phyloP scores from a whole-genome alignment of 208 protist genomes.

The Acanthamoeba polyphaga region DNA sequence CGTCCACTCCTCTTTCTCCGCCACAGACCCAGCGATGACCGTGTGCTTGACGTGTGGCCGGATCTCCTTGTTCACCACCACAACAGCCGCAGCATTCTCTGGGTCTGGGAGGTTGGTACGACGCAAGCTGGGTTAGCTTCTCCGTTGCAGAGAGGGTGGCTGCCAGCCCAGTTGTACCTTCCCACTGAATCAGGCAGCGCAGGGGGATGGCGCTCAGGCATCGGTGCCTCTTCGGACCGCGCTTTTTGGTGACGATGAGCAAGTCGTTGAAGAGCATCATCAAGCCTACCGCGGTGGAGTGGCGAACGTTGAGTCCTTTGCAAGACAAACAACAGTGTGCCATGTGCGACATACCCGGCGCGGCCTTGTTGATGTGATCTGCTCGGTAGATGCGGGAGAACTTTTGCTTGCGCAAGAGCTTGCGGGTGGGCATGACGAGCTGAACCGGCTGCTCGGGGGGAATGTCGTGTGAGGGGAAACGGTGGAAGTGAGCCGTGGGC shows the following conservation, averaged over 20 bases:
- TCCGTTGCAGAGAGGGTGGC: no score
- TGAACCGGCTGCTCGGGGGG: not conserved
- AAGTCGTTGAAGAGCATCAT: slow-evolving; percentile 43
- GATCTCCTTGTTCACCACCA: not conserved
- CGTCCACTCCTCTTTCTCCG: not conserved
- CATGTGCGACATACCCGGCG: not conserved
- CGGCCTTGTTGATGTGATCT: not conserved
- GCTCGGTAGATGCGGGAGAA: not conserved
- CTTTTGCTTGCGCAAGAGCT: not conserved
- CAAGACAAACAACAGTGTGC: not conserved
- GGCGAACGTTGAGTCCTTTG: not conserved
- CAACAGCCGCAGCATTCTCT: not conserved
- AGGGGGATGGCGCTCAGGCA: not conserved
- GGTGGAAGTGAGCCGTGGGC: no score
- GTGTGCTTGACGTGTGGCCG: slow-evolving; percentile 23
- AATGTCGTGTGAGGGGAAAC: not conserved
- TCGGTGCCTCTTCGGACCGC: not conserved
- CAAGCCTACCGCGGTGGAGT: not conserved
- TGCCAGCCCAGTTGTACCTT: not conserved
- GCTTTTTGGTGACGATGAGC: not conserved
- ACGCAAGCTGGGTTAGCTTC: no score
- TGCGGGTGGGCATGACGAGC: not conserved
- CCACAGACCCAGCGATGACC: not conserved
- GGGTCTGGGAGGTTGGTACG: not conserved
- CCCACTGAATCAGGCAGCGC: not conserved